Evolutionary conservation across 1,139 yeast genomes (phyloP).

Genomic region (Arxiozyma bovina): DNA sequence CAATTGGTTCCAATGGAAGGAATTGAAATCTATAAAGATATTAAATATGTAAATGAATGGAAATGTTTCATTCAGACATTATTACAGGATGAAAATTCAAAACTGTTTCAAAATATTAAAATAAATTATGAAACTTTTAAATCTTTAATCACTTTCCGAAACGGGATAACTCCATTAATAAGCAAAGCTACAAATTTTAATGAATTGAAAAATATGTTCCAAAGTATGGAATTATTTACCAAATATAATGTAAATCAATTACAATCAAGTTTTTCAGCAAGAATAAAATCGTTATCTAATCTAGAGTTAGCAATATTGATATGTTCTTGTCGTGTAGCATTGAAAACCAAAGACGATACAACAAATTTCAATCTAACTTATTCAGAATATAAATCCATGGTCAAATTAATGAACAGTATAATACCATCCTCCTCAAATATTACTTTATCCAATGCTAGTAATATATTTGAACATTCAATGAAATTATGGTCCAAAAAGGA

Average conservation of each 20-base stretch:
- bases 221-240: conserved; percentile 10
- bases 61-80: conserved; percentile 38
- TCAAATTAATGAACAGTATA: conserved; percentile 41
- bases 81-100: conserved; percentile 26
- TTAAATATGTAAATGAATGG: conserved; percentile 36
- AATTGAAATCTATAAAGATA: conserved; percentile 15
- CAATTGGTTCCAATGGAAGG: conserved; percentile 26
- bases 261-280: conserved; percentile 19
- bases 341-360: conserved; percentile 45
- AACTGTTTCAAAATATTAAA: conserved; percentile 34
- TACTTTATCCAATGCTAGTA: conserved; percentile 29
- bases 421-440: conserved; percentile 32
- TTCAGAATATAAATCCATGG: conserved; percentile 60
- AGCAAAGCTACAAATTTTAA: conserved; percentile 12
- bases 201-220: conserved; percentile 14
- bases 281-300: conserved; percentile 47
- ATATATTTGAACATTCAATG: conserved; percentile 34
- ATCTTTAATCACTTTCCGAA: conserved; percentile 49
- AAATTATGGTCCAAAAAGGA: conserved; percentile 44
- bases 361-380: conserved; percentile 70
- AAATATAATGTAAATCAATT: conserved; percentile 25
- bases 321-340: conserved; percentile 63
- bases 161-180: conserved; percentile 42
- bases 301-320: conserved; percentile 61
- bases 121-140: conserved; percentile 52